phyloP scores from a whole-genome alignment of 345 rosid species.

The Populus deltoides region DNA sequence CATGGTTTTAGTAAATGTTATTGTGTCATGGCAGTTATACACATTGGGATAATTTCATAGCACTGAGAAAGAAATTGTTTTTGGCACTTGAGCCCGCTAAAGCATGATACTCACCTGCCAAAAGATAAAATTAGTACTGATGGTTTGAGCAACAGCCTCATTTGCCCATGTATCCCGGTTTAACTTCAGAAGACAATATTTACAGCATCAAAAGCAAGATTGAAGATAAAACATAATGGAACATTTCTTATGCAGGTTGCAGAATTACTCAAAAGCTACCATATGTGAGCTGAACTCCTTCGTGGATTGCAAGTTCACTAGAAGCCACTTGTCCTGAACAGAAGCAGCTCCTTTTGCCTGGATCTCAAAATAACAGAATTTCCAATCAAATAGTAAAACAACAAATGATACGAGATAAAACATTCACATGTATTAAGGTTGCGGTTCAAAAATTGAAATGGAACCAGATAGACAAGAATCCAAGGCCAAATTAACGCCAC shows the following conservation, averaged over 20 bases:
- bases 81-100: neutral
- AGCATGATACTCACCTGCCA: conserved; percentile 71
- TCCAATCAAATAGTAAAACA: conserved; percentile 12
- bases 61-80: neutral
- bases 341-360: conserved; percentile 83
- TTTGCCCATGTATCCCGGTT: conserved; percentile 99
- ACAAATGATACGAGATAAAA: neutral
- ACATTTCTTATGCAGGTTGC: conserved; percentile 1
- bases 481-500: neutral
- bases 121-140: conserved; percentile 83
- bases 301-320: conserved; percentile 86
- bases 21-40: neutral
- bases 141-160: conserved; percentile 87
- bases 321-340: conserved; percentile 87
- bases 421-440: neutral
- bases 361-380: conserved; percentile 11
- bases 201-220: conserved; percentile 5
- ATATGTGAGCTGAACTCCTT: conserved; percentile 95
- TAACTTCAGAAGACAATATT: conserved; percentile 56
- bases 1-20: neutral
- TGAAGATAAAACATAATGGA: neutral
- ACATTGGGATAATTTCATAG: neutral
- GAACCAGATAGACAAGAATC: neutral
- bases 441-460: neutral
- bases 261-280: conserved; percentile 33